phyloP scores from a whole-genome alignment of 1,139 yeast species.

The Sugiyamaella novakii region DNA sequence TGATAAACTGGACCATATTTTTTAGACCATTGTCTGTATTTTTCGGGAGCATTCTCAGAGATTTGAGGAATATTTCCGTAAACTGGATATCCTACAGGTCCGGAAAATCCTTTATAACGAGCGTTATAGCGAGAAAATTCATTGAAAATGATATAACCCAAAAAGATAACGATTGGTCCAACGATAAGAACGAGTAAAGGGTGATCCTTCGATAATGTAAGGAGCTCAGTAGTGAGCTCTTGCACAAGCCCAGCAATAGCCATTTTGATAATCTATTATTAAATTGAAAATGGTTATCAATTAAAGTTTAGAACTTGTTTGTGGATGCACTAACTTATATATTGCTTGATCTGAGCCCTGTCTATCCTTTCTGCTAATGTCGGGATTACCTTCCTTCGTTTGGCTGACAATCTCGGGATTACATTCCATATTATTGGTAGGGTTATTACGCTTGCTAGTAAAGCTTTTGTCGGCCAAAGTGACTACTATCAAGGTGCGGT shows the following conservation, averaged over 20 bases:
- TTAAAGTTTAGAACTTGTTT: too few species aligned
- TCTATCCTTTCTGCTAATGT: too few species aligned
- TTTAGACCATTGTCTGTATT: conserved; percentile 51
- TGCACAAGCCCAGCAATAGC: conserved; percentile 7
- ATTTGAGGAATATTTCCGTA: conserved; percentile 27
- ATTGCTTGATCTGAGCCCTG: too few species aligned
- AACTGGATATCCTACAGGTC: conserved; percentile 27
- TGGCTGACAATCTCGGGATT: background rate
- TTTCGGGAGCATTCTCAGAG: conserved; percentile 26
- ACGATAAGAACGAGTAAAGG: conserved; percentile 5
- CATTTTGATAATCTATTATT: conserved; percentile 1
- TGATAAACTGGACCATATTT: conserved; percentile 57
- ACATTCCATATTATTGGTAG: background rate
- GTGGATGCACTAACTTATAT: too few species aligned
- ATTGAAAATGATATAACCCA: conserved; percentile 23
- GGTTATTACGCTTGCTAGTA: too few species aligned
- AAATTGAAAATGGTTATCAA: too few species aligned
- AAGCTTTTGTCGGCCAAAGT: too few species aligned
- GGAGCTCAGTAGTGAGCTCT: background rate
- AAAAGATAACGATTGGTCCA: conserved; percentile 13
- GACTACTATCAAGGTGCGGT: too few species aligned
- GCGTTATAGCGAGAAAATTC: conserved; percentile 25
- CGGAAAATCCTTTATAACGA: conserved; percentile 24
- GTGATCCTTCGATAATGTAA: background rate
- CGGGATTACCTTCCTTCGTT: too few species aligned